These are phyloP conservation scores for Arthrocladium fulminans DNA, from an alignment of 2,329 filamentous ascomycete species.

Conservation along the genomic window DNA sequence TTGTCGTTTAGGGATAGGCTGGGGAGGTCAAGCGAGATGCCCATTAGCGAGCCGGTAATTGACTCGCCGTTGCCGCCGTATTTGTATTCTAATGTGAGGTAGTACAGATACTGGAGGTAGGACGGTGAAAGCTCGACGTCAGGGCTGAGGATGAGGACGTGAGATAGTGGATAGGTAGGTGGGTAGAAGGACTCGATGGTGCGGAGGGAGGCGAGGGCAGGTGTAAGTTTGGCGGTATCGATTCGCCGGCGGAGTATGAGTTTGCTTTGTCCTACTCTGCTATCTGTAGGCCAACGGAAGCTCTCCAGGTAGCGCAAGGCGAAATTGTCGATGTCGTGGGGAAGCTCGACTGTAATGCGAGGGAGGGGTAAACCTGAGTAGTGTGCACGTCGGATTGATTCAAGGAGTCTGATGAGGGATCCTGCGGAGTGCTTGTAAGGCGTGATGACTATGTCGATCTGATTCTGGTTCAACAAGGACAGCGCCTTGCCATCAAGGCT, in stretches of 20 bases:
- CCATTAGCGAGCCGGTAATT: constrained; percentile 53
- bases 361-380: constrained; percentile 62
- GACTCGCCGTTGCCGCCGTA: constrained; percentile 30
- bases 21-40: constrained; percentile 72
- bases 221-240: constrained; percentile 47
- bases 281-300: constrained; percentile 59
- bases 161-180: constrained; percentile 50
- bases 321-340: constrained; percentile 56
- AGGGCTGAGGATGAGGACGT: constrained; percentile 77
- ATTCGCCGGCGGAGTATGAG: constrained; percentile 70
- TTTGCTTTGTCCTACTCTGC: constrained; percentile 38
- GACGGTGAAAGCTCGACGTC: constrained; percentile 69
- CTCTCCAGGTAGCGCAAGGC: constrained; percentile 53
- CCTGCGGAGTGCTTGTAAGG: constrained; percentile 36
- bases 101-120: constrained; percentile 82
- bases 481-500: constrained; percentile 37
- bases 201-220: constrained; percentile 63
- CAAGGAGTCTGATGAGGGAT: constrained; percentile 51
- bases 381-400: constrained; percentile 66
- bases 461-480: constrained; percentile 66
- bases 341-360: constrained; percentile 76
- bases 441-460: constrained; percentile 76
- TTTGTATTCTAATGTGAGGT: constrained; percentile 61
- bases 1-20: constrained; percentile 53
- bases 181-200: constrained; percentile 89